phyloP scores from a whole-genome alignment of 768 basidiomycete species.

The Leccinum pellstonianum region DNA sequence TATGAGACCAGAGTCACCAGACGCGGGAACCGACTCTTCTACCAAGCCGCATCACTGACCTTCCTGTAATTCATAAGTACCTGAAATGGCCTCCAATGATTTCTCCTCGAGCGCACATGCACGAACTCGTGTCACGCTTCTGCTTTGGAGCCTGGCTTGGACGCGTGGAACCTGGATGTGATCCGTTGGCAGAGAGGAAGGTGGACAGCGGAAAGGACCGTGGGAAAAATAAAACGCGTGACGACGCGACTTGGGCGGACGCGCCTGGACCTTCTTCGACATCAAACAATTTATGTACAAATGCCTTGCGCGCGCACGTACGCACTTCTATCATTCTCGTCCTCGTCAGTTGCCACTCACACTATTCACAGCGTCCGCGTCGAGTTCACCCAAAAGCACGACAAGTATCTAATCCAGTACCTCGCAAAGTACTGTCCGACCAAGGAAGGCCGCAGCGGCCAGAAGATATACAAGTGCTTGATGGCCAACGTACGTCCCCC shows the following conservation, averaged over 20 bases:
- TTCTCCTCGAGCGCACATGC: too few relatives aligned
- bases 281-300: background rate
- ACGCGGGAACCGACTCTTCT: too few relatives aligned
- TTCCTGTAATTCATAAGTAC: too few relatives aligned
- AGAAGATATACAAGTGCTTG: conserved; percentile 42
- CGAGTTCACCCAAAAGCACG: conserved; percentile 40
- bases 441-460: conserved; percentile 44
- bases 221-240: background rate
- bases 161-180: background rate
- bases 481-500: conserved; percentile 43
- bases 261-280: background rate
- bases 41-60: too few relatives aligned
- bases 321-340: background rate
- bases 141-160: too few relatives aligned
- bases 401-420: conserved; percentile 43
- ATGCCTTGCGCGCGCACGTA: conserved; percentile 8
- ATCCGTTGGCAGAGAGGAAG: too few relatives aligned
- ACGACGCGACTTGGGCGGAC: background rate
- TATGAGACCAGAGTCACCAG: too few relatives aligned
- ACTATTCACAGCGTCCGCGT: conserved; percentile 21
- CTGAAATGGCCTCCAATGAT: too few relatives aligned
- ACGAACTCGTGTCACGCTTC: too few relatives aligned
- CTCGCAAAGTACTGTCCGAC: conserved; percentile 49
- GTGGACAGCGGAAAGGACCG: background rate
- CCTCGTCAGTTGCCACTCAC: background rate